A percentile compares a stretch with the other conserved stretches of the same genome.
These are phyloP conservation scores for Pestalotiopsis sp. DNA, from an alignment of 2,329 filamentous ascomycete genomes.

Conservation along the genomic window DNA sequence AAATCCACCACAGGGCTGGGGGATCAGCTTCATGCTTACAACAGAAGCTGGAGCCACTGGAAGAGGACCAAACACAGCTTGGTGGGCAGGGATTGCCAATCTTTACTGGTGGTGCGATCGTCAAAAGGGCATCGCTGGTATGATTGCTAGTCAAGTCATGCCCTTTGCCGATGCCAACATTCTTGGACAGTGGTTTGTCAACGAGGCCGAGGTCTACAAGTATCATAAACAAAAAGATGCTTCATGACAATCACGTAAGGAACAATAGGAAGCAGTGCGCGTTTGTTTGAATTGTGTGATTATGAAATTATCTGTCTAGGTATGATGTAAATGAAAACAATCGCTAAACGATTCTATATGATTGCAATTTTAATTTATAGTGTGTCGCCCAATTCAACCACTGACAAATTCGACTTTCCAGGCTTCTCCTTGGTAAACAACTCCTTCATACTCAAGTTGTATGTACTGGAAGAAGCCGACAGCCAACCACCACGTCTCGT, in stretches of 20 bases:
- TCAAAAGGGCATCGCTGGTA: slow-evolving; percentile 59
- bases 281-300: slow-evolving; percentile 6
- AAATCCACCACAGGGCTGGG: slow-evolving; percentile 65
- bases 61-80: slow-evolving; percentile 50
- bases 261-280: slow-evolving; percentile 8
- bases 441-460: neutral
- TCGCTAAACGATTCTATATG: neutral
- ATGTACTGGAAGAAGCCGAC: slow-evolving; percentile 6
- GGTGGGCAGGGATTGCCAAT: slow-evolving; percentile 65
- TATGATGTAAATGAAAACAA: neutral
- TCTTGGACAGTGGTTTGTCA: slow-evolving; percentile 39
- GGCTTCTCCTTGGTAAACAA: slow-evolving; percentile 1
- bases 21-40: slow-evolving; percentile 60
- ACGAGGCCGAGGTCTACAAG: slow-evolving; percentile 43
- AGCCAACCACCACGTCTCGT: neutral
- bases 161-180: slow-evolving; percentile 51
- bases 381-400: neutral
- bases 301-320: neutral
- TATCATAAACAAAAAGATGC: slow-evolving; percentile 15
- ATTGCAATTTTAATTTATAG: neutral
- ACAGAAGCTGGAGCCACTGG: slow-evolving; percentile 49
- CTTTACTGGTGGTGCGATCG: slow-evolving; percentile 66
- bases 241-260: neutral
- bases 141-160: slow-evolving; percentile 53
- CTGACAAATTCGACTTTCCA: neutral